These are phyloP conservation scores for Gloeophyllum trabeum DNA, from an alignment of 768 basidiomycete species.

Conservation along the genomic window DNA sequence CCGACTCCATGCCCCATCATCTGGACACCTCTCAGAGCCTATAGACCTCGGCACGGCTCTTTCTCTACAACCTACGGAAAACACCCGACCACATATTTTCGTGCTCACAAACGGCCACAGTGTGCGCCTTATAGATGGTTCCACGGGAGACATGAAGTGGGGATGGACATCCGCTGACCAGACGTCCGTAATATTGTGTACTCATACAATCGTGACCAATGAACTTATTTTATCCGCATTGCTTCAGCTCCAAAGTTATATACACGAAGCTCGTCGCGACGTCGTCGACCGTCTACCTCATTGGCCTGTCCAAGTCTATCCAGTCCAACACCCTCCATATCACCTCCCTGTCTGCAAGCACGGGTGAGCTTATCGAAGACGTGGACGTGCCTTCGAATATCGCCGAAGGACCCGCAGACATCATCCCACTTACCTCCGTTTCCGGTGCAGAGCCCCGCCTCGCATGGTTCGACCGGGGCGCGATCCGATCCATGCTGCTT, in stretches of 20 bases:
- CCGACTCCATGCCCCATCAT: conserved; percentile 35
- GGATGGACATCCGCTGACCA: conserved; percentile 61
- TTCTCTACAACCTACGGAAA: conserved; percentile 23
- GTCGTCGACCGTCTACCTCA: conserved; percentile 38
- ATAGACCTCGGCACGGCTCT: conserved; percentile 44
- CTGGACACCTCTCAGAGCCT: conserved; percentile 38
- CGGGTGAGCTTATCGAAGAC: conserved; percentile 38
- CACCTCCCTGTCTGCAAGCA: conserved; percentile 42
- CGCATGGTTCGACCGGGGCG: conserved; percentile 43
- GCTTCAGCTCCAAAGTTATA: conserved; percentile 45
- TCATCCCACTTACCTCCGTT: conserved; percentile 21
- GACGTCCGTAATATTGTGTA: conserved; percentile 30
- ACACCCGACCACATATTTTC: conserved; percentile 25
- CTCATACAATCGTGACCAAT: background rate
- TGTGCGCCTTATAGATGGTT: conserved; percentile 37
- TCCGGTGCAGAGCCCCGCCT: conserved; percentile 20
- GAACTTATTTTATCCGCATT: background rate
- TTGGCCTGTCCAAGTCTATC: conserved; percentile 33
- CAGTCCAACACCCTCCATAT: conserved; percentile 56
- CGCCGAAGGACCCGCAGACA: conserved; percentile 19
- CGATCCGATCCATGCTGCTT: conserved; percentile 38
- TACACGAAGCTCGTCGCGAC: conserved; percentile 53
- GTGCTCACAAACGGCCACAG: conserved; percentile 51
- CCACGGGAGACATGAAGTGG: conserved; percentile 52
- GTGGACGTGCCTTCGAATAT: conserved; percentile 45